A percentile compares a stretch with the other conserved stretches of the same genome.
These are phyloP conservation scores for Mortierella sp. DNA, from an alignment of 371 early-diverging fungal genomes.

Conservation along the genomic window DNA sequence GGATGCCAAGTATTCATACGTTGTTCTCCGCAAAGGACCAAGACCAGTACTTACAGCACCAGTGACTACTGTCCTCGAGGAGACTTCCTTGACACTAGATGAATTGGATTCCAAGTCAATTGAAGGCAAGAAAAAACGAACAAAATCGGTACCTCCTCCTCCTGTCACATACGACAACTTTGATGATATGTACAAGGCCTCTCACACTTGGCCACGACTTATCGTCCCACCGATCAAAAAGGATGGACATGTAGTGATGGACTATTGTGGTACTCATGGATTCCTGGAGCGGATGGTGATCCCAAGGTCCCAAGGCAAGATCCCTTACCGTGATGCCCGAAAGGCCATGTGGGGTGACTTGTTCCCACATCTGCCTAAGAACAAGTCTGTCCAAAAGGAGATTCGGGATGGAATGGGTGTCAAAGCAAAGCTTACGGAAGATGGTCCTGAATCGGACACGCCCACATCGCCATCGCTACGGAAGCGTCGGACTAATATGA, in stretches of 20 bases:
- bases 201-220: slow-evolving; percentile 79
- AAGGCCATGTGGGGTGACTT: slow-evolving; percentile 87
- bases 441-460: background rate
- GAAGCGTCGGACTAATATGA: slow-evolving; percentile 20
- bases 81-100: background rate
- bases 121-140: slow-evolving; percentile 20
- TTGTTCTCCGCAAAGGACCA: slow-evolving; percentile 75
- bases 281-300: slow-evolving; percentile 76
- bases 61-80: background rate
- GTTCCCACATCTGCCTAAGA: slow-evolving; percentile 81
- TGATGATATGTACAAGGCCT: slow-evolving; percentile 53
- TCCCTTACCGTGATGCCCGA: slow-evolving; percentile 79
- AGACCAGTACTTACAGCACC: slow-evolving; percentile 55
- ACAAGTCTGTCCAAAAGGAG: slow-evolving; percentile 47
- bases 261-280: slow-evolving; percentile 71
- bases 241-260: slow-evolving; percentile 80
- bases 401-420: slow-evolving; percentile 7
- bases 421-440: background rate
- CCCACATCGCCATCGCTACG: background rate
- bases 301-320: slow-evolving; percentile 80
- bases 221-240: slow-evolving; percentile 80
- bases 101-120: background rate
- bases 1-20: slow-evolving; percentile 84
- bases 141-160: slow-evolving; percentile 39
- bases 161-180: slow-evolving; percentile 38